A percentile compares a stretch with the other conserved stretches of the same genome.
phyloP scores from a whole-genome alignment of 441 rosid species.

The Gossypium gossypioides region DNA sequence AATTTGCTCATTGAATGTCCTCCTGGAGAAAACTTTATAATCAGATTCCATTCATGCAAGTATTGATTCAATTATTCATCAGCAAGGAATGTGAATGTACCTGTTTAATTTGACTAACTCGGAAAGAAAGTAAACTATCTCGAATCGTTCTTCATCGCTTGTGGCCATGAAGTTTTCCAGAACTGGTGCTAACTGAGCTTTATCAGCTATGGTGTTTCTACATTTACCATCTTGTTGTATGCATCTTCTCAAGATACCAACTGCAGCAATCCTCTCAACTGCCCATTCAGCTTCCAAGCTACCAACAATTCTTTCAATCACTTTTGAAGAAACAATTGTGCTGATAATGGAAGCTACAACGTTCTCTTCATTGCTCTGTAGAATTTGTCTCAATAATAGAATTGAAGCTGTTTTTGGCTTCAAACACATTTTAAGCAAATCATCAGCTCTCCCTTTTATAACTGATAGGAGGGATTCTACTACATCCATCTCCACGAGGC shows the following conservation, averaged over 20 bases:
- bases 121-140: constrained; percentile 44
- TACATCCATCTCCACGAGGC: constrained; percentile 43
- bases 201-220: constrained; percentile 50
- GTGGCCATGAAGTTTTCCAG: constrained; percentile 40
- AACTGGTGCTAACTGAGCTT: constrained; percentile 46
- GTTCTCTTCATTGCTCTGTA: constrained; percentile 30
- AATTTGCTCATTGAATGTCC: constrained; percentile 46
- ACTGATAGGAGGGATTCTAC: constrained; percentile 38
- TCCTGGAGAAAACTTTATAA: constrained; percentile 26
- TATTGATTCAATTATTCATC: neutral
- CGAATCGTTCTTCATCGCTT: constrained; percentile 36
- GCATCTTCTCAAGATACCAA: constrained; percentile 43
- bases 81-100: constrained; percentile 21
- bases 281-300: constrained; percentile 42
- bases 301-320: constrained; percentile 30
- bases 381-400: constrained; percentile 39
- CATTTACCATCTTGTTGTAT: constrained; percentile 53
- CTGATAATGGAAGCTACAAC: constrained; percentile 28
- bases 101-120: constrained; percentile 53
- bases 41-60: neutral
- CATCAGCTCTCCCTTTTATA: constrained; percentile 32
- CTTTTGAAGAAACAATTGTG: constrained; percentile 32
- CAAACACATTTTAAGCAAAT: constrained; percentile 37
- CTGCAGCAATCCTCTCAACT: constrained; percentile 55
- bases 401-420: constrained; percentile 47